These are phyloP conservation scores for Yarrowia osloensis DNA, from an alignment of 805 yeast genomes.

Conservation along the genomic window DNA sequence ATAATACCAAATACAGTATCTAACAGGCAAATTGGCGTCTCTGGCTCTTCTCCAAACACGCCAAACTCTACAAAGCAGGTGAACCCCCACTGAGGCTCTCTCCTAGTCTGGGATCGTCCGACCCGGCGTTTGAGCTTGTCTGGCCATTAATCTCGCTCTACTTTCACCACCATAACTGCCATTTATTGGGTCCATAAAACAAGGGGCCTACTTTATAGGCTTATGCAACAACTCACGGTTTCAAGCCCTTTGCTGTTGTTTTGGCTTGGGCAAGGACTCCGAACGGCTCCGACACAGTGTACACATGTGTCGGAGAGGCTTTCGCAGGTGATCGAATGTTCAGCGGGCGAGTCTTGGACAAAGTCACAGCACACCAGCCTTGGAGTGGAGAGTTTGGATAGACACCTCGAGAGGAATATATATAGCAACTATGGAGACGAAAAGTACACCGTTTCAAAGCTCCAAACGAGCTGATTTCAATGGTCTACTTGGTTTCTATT, in stretches of 20 bases:
- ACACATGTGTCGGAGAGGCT: not conserved
- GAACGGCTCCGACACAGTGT: not conserved
- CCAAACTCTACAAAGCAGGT: too few relatives aligned
- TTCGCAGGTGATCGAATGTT: not conserved
- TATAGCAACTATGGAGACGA: not conserved
- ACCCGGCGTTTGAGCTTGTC: not conserved
- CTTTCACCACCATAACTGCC: not conserved
- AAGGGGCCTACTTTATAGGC: not conserved
- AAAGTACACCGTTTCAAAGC: not conserved
- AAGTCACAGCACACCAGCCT: not conserved
- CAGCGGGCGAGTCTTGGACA: not conserved
- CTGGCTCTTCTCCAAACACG: too few relatives aligned
- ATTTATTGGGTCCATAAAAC: not conserved
- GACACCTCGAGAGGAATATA: too few relatives aligned
- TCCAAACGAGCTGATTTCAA: not conserved
- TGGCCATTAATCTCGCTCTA: not conserved
- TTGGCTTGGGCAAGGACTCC: not conserved
- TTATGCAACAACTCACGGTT: not conserved
- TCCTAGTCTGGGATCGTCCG: not conserved
- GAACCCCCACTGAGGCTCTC: not conserved
- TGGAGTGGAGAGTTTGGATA: not conserved
- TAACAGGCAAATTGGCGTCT: too few relatives aligned
- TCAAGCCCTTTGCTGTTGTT: not conserved
- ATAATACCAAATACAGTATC: not conserved
- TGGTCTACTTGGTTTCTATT: too few relatives aligned